These are phyloP conservation scores for Closterium sp. DNA, from an alignment of 139 green algal species.

Conservation along the genomic window DNA sequence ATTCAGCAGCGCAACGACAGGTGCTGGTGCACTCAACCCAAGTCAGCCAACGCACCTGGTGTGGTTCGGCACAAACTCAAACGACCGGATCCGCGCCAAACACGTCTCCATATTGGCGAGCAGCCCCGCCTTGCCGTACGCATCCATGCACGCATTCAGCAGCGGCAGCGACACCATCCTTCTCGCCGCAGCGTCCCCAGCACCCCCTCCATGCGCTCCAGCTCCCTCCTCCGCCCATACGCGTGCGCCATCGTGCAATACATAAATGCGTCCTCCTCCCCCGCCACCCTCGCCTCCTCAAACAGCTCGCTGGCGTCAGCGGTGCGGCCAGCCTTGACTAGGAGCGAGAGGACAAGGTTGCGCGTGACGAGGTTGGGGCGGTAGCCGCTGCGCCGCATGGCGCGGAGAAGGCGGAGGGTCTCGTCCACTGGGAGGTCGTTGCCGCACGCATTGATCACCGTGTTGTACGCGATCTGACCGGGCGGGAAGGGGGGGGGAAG, in stretches of 20 bases:
- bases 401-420: not conserved
- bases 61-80: not conserved
- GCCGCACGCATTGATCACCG: slow-evolving; percentile 7
- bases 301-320: not conserved
- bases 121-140: not conserved
- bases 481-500: not conserved
- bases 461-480: slow-evolving; percentile 13
- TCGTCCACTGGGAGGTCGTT: slow-evolving; percentile 19
- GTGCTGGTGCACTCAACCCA: too few relatives aligned
- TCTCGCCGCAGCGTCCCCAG: not conserved
- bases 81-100: not conserved
- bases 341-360: slow-evolving; percentile 6
- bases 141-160: not conserved
- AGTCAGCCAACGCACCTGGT: not conserved
- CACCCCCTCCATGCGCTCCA: not conserved
- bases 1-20: not conserved
- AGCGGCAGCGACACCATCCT: not conserved
- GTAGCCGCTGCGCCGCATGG: not conserved
- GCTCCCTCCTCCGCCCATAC: not conserved
- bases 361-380: slow-evolving; percentile 1
- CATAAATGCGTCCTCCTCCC: slow-evolving; percentile 1
- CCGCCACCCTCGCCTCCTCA: not conserved
- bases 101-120: not conserved
- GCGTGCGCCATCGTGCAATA: not conserved
- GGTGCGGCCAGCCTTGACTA: not conserved